phyloP scores from a whole-genome alignment of 768 basidiomycete species.

The Infundibulicybe gibba region DNA sequence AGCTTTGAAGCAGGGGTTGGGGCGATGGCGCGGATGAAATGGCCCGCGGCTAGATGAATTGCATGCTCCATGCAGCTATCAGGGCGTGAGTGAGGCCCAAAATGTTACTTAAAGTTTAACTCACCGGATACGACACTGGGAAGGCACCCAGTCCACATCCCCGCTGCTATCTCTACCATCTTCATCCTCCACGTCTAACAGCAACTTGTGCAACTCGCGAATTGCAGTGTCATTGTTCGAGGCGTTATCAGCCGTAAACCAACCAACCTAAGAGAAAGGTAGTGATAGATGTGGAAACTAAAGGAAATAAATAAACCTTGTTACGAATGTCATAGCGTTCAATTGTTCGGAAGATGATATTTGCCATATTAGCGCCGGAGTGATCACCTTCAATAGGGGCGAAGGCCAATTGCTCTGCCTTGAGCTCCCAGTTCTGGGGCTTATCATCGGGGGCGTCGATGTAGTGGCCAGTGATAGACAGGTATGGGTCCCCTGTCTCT shows the following conservation, averaged over 20 bases:
- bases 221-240: conserved; percentile 9
- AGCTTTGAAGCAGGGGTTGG: too few species aligned
- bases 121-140: too few species aligned
- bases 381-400: conserved; percentile 5
- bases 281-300: neutral
- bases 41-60: conserved; percentile 7
- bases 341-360: neutral
- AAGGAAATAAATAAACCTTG: neutral
- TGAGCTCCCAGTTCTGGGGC: conserved; percentile 3
- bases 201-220: too few species aligned
- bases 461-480: conserved; percentile 4
- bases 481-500: conserved; percentile 3
- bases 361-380: conserved; percentile 4
- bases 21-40: too few species aligned
- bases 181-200: too few species aligned
- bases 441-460: conserved; percentile 6
- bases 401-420: conserved; percentile 6
- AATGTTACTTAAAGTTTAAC: too few species aligned
- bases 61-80: conserved; percentile 17
- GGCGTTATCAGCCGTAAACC: conserved; percentile 13
- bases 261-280: conserved; percentile 3
- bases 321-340: conserved; percentile 2
- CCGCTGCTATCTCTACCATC: too few species aligned
- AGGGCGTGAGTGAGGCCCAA: too few species aligned
- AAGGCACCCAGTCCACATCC: too few species aligned